These are phyloP conservation scores for Neodidymelliopsis sp. DNA, from an alignment of 2,329 filamentous ascomycete species.

Conservation along the genomic window DNA sequence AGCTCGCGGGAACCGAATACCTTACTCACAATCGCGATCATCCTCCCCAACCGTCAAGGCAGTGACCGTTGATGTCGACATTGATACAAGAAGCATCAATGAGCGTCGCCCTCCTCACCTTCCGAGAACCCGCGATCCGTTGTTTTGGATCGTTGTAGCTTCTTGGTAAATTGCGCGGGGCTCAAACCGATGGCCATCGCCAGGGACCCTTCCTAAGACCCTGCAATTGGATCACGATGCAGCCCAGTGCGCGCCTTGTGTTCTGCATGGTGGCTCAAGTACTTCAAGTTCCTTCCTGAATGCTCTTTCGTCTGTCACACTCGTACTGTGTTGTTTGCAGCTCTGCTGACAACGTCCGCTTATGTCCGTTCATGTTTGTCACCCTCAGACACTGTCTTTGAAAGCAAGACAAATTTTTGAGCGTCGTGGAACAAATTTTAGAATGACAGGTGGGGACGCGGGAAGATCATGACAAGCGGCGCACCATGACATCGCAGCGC, in stretches of 20 bases:
- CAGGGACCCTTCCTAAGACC: too few relatives aligned
- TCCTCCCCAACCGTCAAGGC: not conserved
- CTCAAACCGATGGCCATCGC: too few relatives aligned
- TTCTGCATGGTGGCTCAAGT: too few relatives aligned
- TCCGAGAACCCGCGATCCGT: not conserved
- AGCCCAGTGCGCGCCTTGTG: too few relatives aligned
- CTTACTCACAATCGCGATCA: not conserved
- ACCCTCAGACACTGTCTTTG: not conserved
- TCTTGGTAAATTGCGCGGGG: too few relatives aligned
- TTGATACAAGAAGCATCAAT: not conserved
- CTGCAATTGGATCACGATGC: too few relatives aligned
- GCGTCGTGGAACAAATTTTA: constrained; percentile 8
- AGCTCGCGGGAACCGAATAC: constrained; percentile 15
- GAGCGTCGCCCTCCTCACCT: not conserved
- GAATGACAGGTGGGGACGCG: constrained; percentile 20
- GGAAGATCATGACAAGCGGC: constrained; percentile 13
- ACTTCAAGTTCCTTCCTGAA: too few relatives aligned
- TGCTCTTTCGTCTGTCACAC: not conserved
- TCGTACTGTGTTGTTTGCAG: not conserved
- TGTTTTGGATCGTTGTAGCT: not conserved
- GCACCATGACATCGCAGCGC: constrained; percentile 1
- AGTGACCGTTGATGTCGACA: constrained; percentile 8
- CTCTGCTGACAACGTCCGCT: constrained; percentile 1
- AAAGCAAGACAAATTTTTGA: constrained; percentile 3
- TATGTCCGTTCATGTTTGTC: constrained; percentile 14